Base-by-base conservation (phyloP, 176 grass and related monocot genomes). In the Carex cristatella region DNA sequence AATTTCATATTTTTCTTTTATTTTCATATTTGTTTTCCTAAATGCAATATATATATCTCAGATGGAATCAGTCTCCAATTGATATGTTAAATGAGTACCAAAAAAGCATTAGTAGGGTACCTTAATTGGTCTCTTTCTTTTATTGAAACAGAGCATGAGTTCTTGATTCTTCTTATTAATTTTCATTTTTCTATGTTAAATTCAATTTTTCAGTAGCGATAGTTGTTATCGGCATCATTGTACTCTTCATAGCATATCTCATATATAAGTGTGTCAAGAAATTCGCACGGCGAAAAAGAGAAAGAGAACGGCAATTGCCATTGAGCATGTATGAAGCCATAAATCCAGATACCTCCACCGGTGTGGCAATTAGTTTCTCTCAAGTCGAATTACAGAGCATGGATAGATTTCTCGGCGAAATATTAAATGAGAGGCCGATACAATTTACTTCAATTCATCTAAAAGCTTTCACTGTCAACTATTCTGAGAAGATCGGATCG, bases 391-490 rank as follows among this genome's bases (percentile, higher is more conserved):
- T 80, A 66, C 33, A 62, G 27, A 53, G 81, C 35, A 81, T 93
- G 67, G 64, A 66, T 72, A 54, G 69, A 49, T 90, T 90, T 78
- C 23, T 90, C 0, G 83, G 71, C 8, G 84, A 83, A 23, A 60
- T 90, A 46, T 86, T 86, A 40, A 78, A 85, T 0, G 89, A 94
- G 71, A 89, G 83, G 71, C 87, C 87, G 0, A 85, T 83, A 11
- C 84, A 86, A 69, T 91, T 91, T 81, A 84, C 37, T 23, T 64
- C 85, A 57, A 56, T 86, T 49, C 28, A 87, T 65, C 81, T 89
- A 59, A 49, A 51, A 31, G 62, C 3, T 16, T 89, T 94, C 84
- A 94, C 92, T 13, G 5, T 18, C 0, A 86, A 89, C 73, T 94
- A 87, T 79, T 27, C 62, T 4, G 68, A 85, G 5, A 82, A 87